Evolutionary conservation across 768 basidiomycete species (phyloP), one percentile per base, ranked within the genome.

Genomic region (Gymnopilus junonius): DNA sequence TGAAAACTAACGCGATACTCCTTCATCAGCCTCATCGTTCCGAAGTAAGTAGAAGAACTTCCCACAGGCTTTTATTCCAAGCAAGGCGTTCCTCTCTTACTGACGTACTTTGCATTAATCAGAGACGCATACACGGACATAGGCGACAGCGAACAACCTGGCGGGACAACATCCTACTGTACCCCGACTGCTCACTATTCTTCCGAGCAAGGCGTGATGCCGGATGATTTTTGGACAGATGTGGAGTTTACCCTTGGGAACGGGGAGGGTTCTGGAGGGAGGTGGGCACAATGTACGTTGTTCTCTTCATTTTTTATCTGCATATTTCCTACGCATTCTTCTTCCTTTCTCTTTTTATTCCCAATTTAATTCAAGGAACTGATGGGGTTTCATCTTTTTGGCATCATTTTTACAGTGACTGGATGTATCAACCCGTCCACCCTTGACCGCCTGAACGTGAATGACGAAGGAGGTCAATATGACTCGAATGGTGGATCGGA

Each of bases 91-190:
- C 56, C 71, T 65, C 20, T 40, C 4, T 17, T 8, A 35, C n/a
- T 8, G 46, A 56, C 64, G 1, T 15, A 4, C 25, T n/a, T n/a
- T n/a, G n/a, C n/a, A n/a, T n/a, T n/a, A n/a, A 7, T 46, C 27
- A 83, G 84, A 29, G 69, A 80, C 57, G 71, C 79, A 1, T 77
- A 85, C 67, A 87, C 85, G 14, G 76, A 85, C 62, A 80, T 87
- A 55, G 86, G 86, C 17, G 84, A 84, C 63, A 83, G 80, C 64
- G 85, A 87, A 65, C 78, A 82, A 61, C 82, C 84, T 0, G 85
- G 85, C 17, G 85, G 85, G 3, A 85, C 80, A 73, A 80, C 82
- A 64, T 81, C 81, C 0, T 87, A 85, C 68, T 87, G 86, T 65
- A 82, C 85, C 1, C 69, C 81, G 1, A 69, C 72, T 0, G 84